Evolutionary conservation across 2,329 filamentous ascomycete genomes (phyloP), one percentile per base, ranked within the genome.

Genomic region (Neofusicoccum kwambonambiense): DNA sequence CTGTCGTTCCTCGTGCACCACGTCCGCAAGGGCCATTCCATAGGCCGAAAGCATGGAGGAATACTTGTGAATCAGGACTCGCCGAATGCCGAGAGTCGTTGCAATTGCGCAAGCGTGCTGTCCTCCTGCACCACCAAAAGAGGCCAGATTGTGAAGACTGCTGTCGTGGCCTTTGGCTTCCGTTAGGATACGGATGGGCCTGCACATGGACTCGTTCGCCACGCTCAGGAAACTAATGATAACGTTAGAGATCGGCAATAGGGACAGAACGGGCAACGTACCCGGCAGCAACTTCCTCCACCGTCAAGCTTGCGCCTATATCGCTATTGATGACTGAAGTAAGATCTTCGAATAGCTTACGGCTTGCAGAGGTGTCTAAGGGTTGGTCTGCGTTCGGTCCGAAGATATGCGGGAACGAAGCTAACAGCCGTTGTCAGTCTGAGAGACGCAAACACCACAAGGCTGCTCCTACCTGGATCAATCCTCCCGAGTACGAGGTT

Each of bases 21-120:
- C 75, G 6, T 47, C 42, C 4, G 42, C 42, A 4, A 60, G 31
- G 17, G 56, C 56, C 42, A 47, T 60, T 0, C 80, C 80, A 27
- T 82, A 82, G 0, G 80, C 81, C 0, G 80, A 82, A 0, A 83
- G 67, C 12, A 83, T 79, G 4, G 76, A 80, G 0, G 81, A 82
- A 66, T 81, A 81, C 27, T 76, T 75, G 31, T 81, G 81, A 4
- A 83, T 76, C n/a, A 82, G 73, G 57, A 80, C 76, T 1, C 77
- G 74, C 9, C 72, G 72, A 60, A 83, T 83, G 2, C 78, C 78
- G 1, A 83, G 71, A 12, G 77, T 76, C 0, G 72, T 71, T 0
- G 81, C 80, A 11, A 83, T 75, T 1, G 78, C 75, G n/a, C 78
- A 77, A 1, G 78, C 78, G 17, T 82, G 79, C 17, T 51, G 34